Evolutionary conservation across 2,329 filamentous ascomycete species (phyloP).

Genomic region (Thielaviopsis ethacetica): DNA sequence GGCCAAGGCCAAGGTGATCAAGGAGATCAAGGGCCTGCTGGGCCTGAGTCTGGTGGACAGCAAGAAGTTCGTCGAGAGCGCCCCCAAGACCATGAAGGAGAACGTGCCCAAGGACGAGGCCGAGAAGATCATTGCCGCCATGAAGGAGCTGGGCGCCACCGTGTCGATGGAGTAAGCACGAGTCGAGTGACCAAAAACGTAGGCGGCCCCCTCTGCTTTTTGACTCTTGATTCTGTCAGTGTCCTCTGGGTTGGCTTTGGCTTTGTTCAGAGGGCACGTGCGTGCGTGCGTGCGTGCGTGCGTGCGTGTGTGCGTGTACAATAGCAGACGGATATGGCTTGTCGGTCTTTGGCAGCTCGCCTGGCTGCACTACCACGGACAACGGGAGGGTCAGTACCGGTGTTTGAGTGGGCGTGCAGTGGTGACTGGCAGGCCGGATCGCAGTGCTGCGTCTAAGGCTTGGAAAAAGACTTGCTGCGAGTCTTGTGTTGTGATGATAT

Average conservation of each 20-base stretch:
- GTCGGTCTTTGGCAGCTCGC: neutral
- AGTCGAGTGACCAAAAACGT: conserved; percentile 21
- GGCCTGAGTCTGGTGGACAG: conserved; percentile 93
- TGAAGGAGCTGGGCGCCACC: conserved; percentile 86
- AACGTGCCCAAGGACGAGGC: conserved; percentile 96
- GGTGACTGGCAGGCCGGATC: neutral
- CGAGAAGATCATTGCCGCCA: conserved; percentile 89
- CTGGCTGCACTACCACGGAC: neutral
- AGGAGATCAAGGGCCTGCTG: conserved; percentile 95
- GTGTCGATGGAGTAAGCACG: conserved; percentile 72
- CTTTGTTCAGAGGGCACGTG: neutral
- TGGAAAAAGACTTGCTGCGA: neutral
- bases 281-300: neutral
- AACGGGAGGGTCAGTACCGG: neutral
- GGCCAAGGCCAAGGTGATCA: conserved; percentile 97
- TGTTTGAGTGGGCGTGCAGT: neutral
- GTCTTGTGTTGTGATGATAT: neutral
- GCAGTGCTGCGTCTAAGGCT: neutral
- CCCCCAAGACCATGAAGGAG: conserved; percentile 98
- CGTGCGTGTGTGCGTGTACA: neutral
- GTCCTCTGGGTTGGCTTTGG: neutral
- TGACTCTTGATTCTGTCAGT: neutral
- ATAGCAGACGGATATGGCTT: neutral
- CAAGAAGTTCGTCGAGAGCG: conserved; percentile 99
- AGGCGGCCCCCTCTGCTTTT: conserved; percentile 5